Conservation (phyloP, 1,284 basidiomycete genomes). For the Leucoagaricus sp. region DNA sequence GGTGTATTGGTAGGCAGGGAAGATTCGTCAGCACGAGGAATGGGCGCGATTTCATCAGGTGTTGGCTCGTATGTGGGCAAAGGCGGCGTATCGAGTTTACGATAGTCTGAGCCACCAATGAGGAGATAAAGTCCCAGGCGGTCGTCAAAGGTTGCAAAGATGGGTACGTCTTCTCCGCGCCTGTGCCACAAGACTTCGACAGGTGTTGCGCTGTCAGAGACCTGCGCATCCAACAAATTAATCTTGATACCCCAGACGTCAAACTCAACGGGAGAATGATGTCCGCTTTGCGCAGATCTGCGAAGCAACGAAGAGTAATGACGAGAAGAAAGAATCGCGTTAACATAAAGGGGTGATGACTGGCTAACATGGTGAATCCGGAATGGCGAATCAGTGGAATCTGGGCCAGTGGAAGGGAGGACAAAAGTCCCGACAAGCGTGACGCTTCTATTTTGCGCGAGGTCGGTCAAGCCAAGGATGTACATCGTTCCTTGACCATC, state of each 20-base stretch:
- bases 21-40: constrained; percentile 61
- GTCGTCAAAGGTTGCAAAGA: constrained; percentile 54
- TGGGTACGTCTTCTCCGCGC: constrained; percentile 71
- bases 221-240: constrained; percentile 38
- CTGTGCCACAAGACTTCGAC: constrained; percentile 68
- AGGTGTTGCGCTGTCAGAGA: constrained; percentile 32
- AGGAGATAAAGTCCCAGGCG: constrained; percentile 51
- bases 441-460: constrained; percentile 39
- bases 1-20: constrained; percentile 38
- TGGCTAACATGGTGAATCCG: constrained; percentile 51
- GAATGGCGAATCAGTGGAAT: constrained; percentile 50
- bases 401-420: constrained; percentile 32
- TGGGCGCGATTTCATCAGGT: constrained; percentile 64
- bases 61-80: constrained; percentile 52
- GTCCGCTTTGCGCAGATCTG: constrained; percentile 20
- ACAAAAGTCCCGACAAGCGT: constrained; percentile 52
- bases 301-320: constrained; percentile 34
- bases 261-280: constrained; percentile 41
- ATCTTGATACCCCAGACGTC: constrained; percentile 65
- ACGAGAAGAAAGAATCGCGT: constrained; percentile 60
- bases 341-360: constrained; percentile 37
- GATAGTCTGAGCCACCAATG: constrained; percentile 56
- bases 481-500: constrained; percentile 77
- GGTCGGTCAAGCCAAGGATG: constrained; percentile 45
- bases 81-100: constrained; percentile 33